phyloP scores from a whole-genome alignment of 768 basidiomycete genomes.

The Chalciporus sphaerocephalus region DNA sequence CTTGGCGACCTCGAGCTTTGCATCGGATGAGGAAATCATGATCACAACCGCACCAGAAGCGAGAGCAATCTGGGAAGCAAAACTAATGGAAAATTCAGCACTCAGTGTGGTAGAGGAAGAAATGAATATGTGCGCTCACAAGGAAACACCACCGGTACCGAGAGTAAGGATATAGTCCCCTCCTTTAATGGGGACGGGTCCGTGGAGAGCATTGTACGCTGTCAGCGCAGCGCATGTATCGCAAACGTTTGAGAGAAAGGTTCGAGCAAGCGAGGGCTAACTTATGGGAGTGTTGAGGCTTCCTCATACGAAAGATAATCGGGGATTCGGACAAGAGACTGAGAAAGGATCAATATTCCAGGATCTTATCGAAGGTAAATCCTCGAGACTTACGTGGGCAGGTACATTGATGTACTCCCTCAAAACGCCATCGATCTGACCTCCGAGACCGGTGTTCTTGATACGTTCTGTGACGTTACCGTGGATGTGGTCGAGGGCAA shows the following conservation, averaged over 20 bases:
- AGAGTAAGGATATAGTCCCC: slow-evolving; percentile 56
- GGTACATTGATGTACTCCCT: slow-evolving; percentile 51
- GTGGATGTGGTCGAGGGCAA: slow-evolving; percentile 44
- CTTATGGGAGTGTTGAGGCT: slow-evolving; percentile 59
- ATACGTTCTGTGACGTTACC: slow-evolving; percentile 39
- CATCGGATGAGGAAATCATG: slow-evolving; percentile 61
- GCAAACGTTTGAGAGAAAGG: not conserved
- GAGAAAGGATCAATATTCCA: not conserved
- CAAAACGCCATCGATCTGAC: slow-evolving; percentile 46
- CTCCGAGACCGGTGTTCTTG: slow-evolving; percentile 41
- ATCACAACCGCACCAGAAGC: slow-evolving; percentile 62
- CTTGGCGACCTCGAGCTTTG: slow-evolving; percentile 51
- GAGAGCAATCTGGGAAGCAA: slow-evolving; percentile 57
- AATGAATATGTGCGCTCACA: slow-evolving; percentile 31
- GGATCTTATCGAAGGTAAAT: not conserved
- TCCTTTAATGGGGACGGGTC: slow-evolving; percentile 47
- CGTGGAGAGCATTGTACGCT: slow-evolving; percentile 57
- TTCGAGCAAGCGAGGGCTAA: not conserved
- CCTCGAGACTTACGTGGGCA: slow-evolving; percentile 35
- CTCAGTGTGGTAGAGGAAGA: not conserved
- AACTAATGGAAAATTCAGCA: slow-evolving; percentile 33
- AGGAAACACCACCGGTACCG: slow-evolving; percentile 55
- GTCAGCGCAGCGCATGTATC: slow-evolving; percentile 56
- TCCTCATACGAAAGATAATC: slow-evolving; percentile 58
- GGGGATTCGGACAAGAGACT: slow-evolving; percentile 52